phyloP scores from a whole-genome alignment of 106 monocot species.

The Xerophyta viscosa region DNA sequence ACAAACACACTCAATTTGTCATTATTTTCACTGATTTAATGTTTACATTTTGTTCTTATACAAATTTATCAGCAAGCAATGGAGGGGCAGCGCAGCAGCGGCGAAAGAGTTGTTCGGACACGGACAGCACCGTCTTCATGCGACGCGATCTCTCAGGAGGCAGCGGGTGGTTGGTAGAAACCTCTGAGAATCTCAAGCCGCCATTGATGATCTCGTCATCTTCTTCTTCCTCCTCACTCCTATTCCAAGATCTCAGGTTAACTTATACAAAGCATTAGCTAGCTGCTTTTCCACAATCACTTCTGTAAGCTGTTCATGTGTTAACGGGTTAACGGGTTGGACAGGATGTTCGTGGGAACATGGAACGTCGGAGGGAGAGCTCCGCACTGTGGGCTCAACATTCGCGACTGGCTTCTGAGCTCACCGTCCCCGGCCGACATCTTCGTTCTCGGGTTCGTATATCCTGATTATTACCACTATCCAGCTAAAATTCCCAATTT shows the following conservation, averaged over 20 bases:
- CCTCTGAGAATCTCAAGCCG: constrained; percentile 18
- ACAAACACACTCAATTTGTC: neutral
- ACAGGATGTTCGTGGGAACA: constrained; percentile 85
- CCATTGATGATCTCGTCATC: constrained; percentile 1
- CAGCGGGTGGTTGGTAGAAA: constrained; percentile 38
- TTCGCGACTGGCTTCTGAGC: constrained; percentile 52
- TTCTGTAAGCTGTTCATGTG: neutral
- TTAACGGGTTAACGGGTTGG: neutral
- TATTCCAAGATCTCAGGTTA: constrained; percentile 29
- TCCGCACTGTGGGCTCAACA: constrained; percentile 47
- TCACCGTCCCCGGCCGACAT: constrained; percentile 47
- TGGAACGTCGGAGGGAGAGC: constrained; percentile 88
- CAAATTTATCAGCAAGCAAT: neutral
- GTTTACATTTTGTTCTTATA: neutral
- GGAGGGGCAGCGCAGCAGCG: constrained; percentile 12
- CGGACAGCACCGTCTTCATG: constrained; percentile 18
- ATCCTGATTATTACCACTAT: neutral
- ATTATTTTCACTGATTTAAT: neutral
- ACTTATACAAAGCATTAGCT: neutral
- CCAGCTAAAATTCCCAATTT: too few relatives aligned
- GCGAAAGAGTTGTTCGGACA: constrained; percentile 72
- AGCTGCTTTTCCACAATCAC: neutral
- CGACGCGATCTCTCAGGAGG: constrained; percentile 15
- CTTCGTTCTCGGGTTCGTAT: constrained; percentile 61
- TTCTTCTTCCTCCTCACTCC: neutral